phyloP scores from a whole-genome alignment of 2,329 filamentous ascomycete species.

The Thielaviopsis ethacetica region DNA sequence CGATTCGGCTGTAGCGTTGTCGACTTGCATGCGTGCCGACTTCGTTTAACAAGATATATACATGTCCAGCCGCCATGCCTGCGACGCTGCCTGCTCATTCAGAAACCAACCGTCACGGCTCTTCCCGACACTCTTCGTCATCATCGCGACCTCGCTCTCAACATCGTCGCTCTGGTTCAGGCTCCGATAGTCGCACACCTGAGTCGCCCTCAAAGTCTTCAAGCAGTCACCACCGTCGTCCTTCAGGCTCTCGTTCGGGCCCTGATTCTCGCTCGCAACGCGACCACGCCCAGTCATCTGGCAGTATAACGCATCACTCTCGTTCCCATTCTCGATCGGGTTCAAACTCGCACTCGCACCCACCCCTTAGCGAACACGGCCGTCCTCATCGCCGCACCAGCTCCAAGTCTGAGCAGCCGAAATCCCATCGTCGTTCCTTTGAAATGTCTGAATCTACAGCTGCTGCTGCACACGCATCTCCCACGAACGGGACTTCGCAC shows the following conservation, averaged over 20 bases:
- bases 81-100: slow-evolving; percentile 10
- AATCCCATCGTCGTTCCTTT: slow-evolving; percentile 5
- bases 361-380: slow-evolving; percentile 12
- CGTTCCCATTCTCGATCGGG: slow-evolving; percentile 1
- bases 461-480: neutral
- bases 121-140: slow-evolving; percentile 8
- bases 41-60: neutral
- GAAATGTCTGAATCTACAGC: slow-evolving; percentile 10
- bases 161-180: slow-evolving; percentile 11
- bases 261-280: slow-evolving; percentile 9
- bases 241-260: slow-evolving; percentile 7
- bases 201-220: slow-evolving; percentile 3
- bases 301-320: slow-evolving; percentile 5
- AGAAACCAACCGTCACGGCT: slow-evolving; percentile 9
- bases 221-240: slow-evolving; percentile 6
- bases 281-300: slow-evolving; percentile 10
- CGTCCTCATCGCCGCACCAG: slow-evolving; percentile 10
- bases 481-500: neutral
- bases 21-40: neutral
- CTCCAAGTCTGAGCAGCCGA: slow-evolving; percentile 9
- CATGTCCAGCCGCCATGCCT: slow-evolving; percentile 10
- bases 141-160: slow-evolving; percentile 9
- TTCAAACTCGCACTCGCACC: slow-evolving; percentile 2
- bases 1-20: neutral
- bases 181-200: slow-evolving; percentile 3